These are phyloP conservation scores for Talaromyces atroroseus DNA, from an alignment of 2,329 filamentous ascomycete species.

Conservation along the genomic window DNA sequence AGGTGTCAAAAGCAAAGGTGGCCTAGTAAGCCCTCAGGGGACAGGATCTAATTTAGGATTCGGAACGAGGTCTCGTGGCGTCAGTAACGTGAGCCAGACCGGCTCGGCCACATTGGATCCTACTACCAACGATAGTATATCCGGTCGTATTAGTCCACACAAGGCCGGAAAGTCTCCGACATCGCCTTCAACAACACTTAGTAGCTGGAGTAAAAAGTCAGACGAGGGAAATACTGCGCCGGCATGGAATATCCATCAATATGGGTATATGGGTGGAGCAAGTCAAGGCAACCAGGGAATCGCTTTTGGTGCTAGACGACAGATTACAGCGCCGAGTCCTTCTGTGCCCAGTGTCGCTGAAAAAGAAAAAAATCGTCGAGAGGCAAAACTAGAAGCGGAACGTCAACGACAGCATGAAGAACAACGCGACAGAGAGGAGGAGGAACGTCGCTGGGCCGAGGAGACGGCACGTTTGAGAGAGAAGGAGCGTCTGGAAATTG, in stretches of 20 bases:
- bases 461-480: slow-evolving; percentile 46
- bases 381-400: slow-evolving; percentile 53
- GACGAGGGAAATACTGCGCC: slow-evolving; percentile 78
- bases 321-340: slow-evolving; percentile 82
- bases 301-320: slow-evolving; percentile 80
- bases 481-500: slow-evolving; percentile 41
- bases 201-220: slow-evolving; percentile 82
- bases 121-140: slow-evolving; percentile 27
- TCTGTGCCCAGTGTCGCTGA: slow-evolving; percentile 74
- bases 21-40: slow-evolving; percentile 59
- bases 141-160: slow-evolving; percentile 56
- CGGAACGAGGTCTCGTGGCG: slow-evolving; percentile 7
- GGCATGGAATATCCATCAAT: slow-evolving; percentile 98
- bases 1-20: slow-evolving; percentile 61
- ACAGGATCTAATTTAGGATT: slow-evolving; percentile 45
- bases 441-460: slow-evolving; percentile 45
- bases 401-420: slow-evolving; percentile 43
- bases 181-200: slow-evolving; percentile 53
- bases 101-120: slow-evolving; percentile 40
- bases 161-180: slow-evolving; percentile 33
- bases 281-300: slow-evolving; percentile 94
- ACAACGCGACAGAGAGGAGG: slow-evolving; percentile 38
- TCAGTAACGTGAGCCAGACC: slow-evolving; percentile 35
- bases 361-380: slow-evolving; percentile 65
- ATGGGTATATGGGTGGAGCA: slow-evolving; percentile 96